phyloP scores from a whole-genome alignment of 306 rosid species.

The Chamaecrista fasciculata region DNA sequence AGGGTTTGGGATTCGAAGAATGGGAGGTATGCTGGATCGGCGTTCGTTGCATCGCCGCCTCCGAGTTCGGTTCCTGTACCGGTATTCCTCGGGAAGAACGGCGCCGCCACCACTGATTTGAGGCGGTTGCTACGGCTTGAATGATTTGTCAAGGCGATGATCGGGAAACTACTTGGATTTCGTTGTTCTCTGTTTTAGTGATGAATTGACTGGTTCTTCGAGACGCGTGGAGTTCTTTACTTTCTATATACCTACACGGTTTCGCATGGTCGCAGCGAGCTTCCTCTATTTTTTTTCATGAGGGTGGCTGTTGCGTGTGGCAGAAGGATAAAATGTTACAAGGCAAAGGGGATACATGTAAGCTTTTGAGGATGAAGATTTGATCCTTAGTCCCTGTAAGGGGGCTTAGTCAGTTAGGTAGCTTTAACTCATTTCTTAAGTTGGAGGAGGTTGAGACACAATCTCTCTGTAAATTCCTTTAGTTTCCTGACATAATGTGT shows the following conservation, averaged over 20 bases:
- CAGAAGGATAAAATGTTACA: slow-evolving; percentile 20
- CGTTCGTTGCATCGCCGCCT: slow-evolving; percentile 58
- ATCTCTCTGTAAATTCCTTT: slow-evolving; percentile 21
- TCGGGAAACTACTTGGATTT: not conserved
- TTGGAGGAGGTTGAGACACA: not conserved
- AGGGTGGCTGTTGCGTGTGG: slow-evolving; percentile 49
- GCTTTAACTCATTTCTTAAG: slow-evolving; percentile 19
- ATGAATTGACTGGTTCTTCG: slow-evolving; percentile 5
- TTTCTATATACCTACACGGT: not conserved
- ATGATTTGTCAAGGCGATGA: not conserved
- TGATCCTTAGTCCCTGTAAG: not conserved
- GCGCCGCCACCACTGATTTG: slow-evolving; percentile 50
- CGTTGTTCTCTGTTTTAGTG: not conserved
- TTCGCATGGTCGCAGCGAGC: slow-evolving; percentile 42
- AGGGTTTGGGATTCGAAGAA: slow-evolving; percentile 48
- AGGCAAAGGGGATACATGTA: not conserved
- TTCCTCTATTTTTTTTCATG: slow-evolving; percentile 78
- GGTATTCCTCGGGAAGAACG: slow-evolving; percentile 49
- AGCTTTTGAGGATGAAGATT: slow-evolving; percentile 4
- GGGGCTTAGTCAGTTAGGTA: slow-evolving; percentile 27
- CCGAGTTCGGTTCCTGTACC: slow-evolving; percentile 83
- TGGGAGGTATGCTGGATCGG: slow-evolving; percentile 56
- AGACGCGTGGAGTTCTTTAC: not conserved
- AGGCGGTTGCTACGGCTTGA: slow-evolving; percentile 62
- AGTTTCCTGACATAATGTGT: not conserved